Percentiles rank a stretch among this genome's conserved stretches.
These are phyloP conservation scores for Suillus brevipes DNA, from an alignment of 768 basidiomycete species.

Conservation along the genomic window DNA sequence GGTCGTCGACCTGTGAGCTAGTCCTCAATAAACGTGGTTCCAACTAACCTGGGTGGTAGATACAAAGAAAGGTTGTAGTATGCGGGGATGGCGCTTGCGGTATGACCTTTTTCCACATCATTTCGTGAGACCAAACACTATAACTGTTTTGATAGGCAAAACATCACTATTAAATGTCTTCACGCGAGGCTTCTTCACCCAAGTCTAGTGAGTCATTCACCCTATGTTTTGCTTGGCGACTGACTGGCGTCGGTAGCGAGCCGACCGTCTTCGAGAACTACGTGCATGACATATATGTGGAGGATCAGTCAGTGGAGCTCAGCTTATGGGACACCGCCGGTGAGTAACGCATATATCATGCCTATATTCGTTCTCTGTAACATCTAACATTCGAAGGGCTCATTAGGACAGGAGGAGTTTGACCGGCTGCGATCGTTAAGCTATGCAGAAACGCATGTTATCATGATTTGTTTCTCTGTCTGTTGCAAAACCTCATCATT, in stretches of 20 bases:
- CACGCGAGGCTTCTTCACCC: conserved; percentile 90
- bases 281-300: conserved; percentile 84
- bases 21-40: conserved; percentile 11
- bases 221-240: neutral
- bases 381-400: conserved; percentile 34
- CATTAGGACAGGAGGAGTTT: conserved; percentile 90
- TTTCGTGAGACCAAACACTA: neutral
- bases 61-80: conserved; percentile 77
- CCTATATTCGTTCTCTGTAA: conserved; percentile 16
- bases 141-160: conserved; percentile 51
- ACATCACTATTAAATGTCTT: conserved; percentile 87
- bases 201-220: conserved; percentile 71
- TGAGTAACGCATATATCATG: conserved; percentile 29
- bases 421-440: conserved; percentile 91
- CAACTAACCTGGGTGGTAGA: conserved; percentile 27
- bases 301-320: conserved; percentile 86
- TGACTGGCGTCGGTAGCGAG: conserved; percentile 50
- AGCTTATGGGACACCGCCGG: conserved; percentile 98
- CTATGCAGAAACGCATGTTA: conserved; percentile 94
- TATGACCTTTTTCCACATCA: conserved; percentile 34
- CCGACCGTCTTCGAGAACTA: conserved; percentile 98
- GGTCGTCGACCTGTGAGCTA: conserved; percentile 40
- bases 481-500: conserved; percentile 21
- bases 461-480: conserved; percentile 96
- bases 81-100: conserved; percentile 97